Conservation (phyloP, 1,284 basidiomycete species). For the Naganishia sp. region DNA sequence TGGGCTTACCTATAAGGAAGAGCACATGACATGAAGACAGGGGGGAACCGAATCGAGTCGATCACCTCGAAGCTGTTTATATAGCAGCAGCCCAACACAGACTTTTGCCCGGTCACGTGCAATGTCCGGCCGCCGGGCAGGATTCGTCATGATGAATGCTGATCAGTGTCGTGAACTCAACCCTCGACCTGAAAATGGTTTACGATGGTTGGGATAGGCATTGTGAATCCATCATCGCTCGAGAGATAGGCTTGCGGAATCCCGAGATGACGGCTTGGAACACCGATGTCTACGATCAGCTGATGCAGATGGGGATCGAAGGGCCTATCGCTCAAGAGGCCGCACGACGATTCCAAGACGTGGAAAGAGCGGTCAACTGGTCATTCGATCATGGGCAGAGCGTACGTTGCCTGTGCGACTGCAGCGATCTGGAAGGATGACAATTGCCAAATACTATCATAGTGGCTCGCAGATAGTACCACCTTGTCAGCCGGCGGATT, state of each 20-base stretch:
- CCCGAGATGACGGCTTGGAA: neutral
- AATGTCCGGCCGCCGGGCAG: neutral
- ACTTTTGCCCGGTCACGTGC: slow-evolving; percentile 4
- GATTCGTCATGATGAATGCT: slow-evolving; percentile 11
- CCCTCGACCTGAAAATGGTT: neutral
- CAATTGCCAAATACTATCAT: neutral
- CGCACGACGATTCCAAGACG: slow-evolving; percentile 15
- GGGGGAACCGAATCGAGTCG: neutral
- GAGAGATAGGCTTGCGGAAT: neutral
- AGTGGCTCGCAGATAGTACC: slow-evolving; percentile 29
- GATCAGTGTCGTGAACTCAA: neutral
- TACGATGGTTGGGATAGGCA: neutral
- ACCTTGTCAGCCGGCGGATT: slow-evolving; percentile 4
- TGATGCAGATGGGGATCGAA: slow-evolving; percentile 19
- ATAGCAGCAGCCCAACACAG: neutral
- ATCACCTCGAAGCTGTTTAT: slow-evolving; percentile 8
- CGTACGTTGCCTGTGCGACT: neutral
- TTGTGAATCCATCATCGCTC: no score
- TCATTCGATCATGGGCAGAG: slow-evolving; percentile 24
- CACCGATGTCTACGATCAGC: slow-evolving; percentile 8
- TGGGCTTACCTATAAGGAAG: slow-evolving; percentile 28
- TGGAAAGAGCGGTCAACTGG: slow-evolving; percentile 24
- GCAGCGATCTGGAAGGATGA: no score
- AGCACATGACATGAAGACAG: slow-evolving; percentile 11
- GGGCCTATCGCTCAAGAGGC: slow-evolving; percentile 23